These are phyloP conservation scores for Phialocephala sp. DNA, from an alignment of 2,329 filamentous ascomycete species.

Conservation along the genomic window DNA sequence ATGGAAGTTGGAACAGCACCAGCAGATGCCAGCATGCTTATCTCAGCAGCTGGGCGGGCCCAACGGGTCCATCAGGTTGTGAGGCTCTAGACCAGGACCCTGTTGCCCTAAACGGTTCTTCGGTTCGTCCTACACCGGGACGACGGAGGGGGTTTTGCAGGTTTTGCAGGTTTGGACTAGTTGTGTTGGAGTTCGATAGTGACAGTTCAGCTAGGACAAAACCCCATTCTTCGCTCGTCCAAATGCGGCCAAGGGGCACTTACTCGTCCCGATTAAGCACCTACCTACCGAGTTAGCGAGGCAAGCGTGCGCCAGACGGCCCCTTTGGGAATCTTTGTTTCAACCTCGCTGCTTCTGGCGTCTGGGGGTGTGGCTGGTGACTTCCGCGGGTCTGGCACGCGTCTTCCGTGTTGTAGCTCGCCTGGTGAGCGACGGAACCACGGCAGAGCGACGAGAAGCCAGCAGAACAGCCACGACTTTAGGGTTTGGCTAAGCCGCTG, in stretches of 20 bases:
- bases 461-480: not conserved
- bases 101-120: not conserved
- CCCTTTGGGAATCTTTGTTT: not conserved
- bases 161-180: too few relatives aligned
- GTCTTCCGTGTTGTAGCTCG: not conserved
- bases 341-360: not conserved
- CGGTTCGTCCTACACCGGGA: not conserved
- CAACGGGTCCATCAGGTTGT: not conserved
- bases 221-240: not conserved
- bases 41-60: not conserved
- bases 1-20: too few relatives aligned
- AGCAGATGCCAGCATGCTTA: constrained; percentile 1
- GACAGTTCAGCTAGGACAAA: not conserved
- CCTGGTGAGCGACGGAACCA: not conserved
- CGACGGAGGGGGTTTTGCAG: too few relatives aligned
- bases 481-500: not conserved
- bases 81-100: constrained; percentile 4
- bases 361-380: not conserved
- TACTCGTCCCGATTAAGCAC: not conserved
- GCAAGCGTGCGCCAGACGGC: not conserved
- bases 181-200: constrained; percentile 2
- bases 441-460: not conserved
- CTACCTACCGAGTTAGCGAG: not conserved
- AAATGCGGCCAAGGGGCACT: not conserved
- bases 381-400: not conserved